Evolutionary conservation across 1,139 yeast genomes (phyloP), one percentile per base, ranked within the genome.

Genomic region (Nematodospora anomalae): DNA sequence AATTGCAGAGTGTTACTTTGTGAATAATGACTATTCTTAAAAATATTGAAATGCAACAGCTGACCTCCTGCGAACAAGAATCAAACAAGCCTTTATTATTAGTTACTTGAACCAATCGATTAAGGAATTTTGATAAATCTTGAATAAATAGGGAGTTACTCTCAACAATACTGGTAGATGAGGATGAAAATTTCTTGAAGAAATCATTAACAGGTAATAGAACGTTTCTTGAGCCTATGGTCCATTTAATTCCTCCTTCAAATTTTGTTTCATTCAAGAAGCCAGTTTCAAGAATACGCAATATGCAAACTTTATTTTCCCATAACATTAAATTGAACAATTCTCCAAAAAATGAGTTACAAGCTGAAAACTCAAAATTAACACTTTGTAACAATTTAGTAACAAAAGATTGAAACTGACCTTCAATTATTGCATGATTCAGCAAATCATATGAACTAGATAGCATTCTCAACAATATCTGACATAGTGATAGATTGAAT

Each of bases 21-120:
- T 82, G 87, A 38, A 83, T 77, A 44, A 82, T 73, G 22, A 82
- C 58, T 8, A 83, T 75, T 45, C 83, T 67, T 38, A 80, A 64
- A 43, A 79, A 67, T 22, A 80, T 62, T 3, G 73, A 60, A 5
- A 67, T 54, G 1, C 58, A 37, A 32, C 51, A 45, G 24, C 53
- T 44, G 6, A 59, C 37, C 16, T 49, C 38, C 2, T 40, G 36
- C 1, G 41, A 39, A 15, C 30, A 30, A 11, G 38, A 38, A 11
- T 40, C 42, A 21, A 29, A 33, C 4, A 21, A 26, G 3, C 27
- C 28, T 14, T 41, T 42, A 2, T 42, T 26, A 23, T 50, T 51
- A 3, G 48, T 48, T 16, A 50, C 37, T 6, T 36, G 38, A 4
- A 53, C 40, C 9, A 65, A 38, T 13, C 52, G 52, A 16, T 35